Evolutionary conservation across 2,329 filamentous ascomycete genomes (phyloP).

Genomic region (Epichloe elymi): DNA sequence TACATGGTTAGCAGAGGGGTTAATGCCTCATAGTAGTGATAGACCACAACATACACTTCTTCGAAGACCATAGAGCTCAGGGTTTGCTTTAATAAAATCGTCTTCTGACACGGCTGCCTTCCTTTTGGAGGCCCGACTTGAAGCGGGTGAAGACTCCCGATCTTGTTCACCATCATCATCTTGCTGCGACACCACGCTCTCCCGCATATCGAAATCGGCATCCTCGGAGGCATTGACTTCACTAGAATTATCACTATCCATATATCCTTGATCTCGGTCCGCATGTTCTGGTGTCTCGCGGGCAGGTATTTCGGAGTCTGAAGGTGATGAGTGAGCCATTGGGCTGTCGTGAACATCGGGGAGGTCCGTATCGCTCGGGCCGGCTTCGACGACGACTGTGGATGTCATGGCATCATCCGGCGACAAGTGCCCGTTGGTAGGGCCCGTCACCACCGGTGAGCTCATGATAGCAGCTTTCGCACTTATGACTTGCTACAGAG

Average conservation of each 20-base stretch:
- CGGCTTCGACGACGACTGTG: conserved; percentile 23
- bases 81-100: conserved; percentile 78
- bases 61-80: conserved; percentile 85
- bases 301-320: conserved; percentile 26
- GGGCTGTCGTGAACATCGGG: conserved; percentile 55
- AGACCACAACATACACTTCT: conserved; percentile 58
- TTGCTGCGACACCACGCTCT: conserved; percentile 33
- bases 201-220: conserved; percentile 65
- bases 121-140: conserved; percentile 58
- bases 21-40: conserved; percentile 13
- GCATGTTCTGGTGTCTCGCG: conserved; percentile 28
- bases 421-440: conserved; percentile 54
- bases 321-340: conserved; percentile 32
- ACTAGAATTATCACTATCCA: conserved; percentile 35
- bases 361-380: conserved; percentile 51
- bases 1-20: conserved; percentile 10
- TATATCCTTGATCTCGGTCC: conserved; percentile 25
- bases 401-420: conserved; percentile 34
- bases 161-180: conserved; percentile 36
- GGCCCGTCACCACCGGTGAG: conserved; percentile 46
- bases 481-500: conserved; percentile 38
- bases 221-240: conserved; percentile 49
- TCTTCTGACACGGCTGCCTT: conserved; percentile 58
- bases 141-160: conserved; percentile 58
- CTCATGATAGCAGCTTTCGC: conserved; percentile 50